Evolutionary conservation across 257 asterid genomes (phyloP), one percentile per base, ranked within the genome.

Genomic region (Solanum rostratum): DNA sequence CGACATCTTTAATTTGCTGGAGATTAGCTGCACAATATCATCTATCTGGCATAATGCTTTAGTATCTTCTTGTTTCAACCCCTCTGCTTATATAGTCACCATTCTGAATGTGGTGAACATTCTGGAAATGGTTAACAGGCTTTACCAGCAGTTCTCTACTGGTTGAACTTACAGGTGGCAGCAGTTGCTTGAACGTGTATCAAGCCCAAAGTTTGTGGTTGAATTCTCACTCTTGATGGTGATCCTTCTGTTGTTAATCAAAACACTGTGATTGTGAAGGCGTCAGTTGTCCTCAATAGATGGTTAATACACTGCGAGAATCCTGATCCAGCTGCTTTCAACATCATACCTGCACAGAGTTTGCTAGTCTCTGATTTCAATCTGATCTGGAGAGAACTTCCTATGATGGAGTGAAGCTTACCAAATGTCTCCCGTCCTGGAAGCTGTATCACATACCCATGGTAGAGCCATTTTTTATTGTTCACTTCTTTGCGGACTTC

Each of bases 131-230:
- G 83, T 90, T 84, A 93, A 90, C 99, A 94, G 99, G 98, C 93
- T 96, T 96, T 91, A 96, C 89, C 92, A 96, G 98, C 97, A 92
- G 95, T 94, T 96, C 79, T 96, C 94, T 94, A 88, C 99, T 96
- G 97, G 96, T 92, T 96, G 92, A 95, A 94, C 95, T 96, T 94
- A 92, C 99, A 96, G 99, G 99, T 96, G 95, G 97, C 92, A 92
- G 90, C 86, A 81, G 83, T 84, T 84, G 87, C 59, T 90, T 55
- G 88, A 90, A 73, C 95, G 85, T 29, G 82, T 85, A 39, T 10
- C 85, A 37, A 86, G 73, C 79, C 92, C 95, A 6, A 84, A 87
- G 89, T 86, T 89, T 79, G 52, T 92, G 59, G 86, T 92, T 29
- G 93, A 93, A 84, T 82, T 96, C 76, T 93, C 97, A 59, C 57